phyloP scores from a whole-genome alignment of 148 eudicot species.

The Camellia lanceoleosa region DNA sequence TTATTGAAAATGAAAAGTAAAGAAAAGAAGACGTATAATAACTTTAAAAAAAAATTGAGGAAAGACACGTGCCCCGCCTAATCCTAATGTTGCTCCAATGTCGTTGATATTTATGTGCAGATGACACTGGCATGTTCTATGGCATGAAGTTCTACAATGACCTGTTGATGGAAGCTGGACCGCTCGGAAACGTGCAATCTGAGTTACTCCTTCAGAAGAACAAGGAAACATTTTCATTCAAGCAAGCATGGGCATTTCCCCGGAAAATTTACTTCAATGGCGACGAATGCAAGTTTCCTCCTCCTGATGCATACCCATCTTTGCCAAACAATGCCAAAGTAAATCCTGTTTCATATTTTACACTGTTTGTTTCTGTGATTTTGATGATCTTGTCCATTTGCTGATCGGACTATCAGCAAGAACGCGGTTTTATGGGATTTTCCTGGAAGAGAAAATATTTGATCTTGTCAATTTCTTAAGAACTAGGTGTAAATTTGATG shows the following conservation, averaged over 20 bases:
- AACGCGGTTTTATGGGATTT: background rate
- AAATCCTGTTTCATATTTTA: slow-evolving; percentile 18
- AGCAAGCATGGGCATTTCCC: slow-evolving; percentile 88
- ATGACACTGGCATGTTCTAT: slow-evolving; percentile 82
- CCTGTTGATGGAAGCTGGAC: slow-evolving; percentile 74
- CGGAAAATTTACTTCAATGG: slow-evolving; percentile 78
- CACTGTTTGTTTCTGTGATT: slow-evolving; percentile 18
- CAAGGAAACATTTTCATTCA: slow-evolving; percentile 54
- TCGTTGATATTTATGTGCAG: slow-evolving; percentile 30
- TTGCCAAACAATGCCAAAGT: slow-evolving; percentile 51
- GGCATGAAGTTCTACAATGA: slow-evolving; percentile 75
- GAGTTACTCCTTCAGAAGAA: slow-evolving; percentile 66
- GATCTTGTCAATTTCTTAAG: background rate
- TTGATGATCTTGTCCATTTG: slow-evolving; percentile 24
- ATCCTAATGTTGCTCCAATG: no score
- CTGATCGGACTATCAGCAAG: background rate
- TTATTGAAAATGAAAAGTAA: background rate
- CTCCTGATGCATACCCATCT: slow-evolving; percentile 72
- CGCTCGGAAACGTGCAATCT: slow-evolving; percentile 63
- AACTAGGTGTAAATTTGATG: no score
- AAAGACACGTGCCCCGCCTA: no score
- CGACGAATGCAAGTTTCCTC: slow-evolving; percentile 78
- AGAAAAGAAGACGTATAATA: background rate
- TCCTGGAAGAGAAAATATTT: no score
- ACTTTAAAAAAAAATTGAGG: no score